These are phyloP conservation scores for Rubus idaeus DNA, from an alignment of 306 rosid species.

Conservation along the genomic window DNA sequence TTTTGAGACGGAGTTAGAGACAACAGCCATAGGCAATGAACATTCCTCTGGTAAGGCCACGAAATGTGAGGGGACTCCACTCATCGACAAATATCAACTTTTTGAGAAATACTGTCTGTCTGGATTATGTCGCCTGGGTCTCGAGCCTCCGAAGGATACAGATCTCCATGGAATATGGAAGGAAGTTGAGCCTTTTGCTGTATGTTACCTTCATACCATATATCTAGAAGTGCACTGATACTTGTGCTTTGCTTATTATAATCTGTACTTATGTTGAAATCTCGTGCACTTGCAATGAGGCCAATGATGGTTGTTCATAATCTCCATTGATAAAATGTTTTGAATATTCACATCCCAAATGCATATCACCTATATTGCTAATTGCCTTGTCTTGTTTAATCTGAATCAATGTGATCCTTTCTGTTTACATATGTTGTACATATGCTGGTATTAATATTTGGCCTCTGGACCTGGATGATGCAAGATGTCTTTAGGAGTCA, in stretches of 20 bases:
- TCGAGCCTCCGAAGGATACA: slow-evolving; percentile 41
- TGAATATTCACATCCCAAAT: background rate
- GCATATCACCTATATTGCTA: background rate
- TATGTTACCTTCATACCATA: slow-evolving; percentile 31
- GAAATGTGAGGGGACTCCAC: slow-evolving; percentile 33
- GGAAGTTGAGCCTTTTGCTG: slow-evolving; percentile 64
- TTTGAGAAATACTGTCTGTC: slow-evolving; percentile 63
- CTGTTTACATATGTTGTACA: background rate
- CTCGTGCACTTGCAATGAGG: background rate
- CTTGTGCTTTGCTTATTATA: background rate
- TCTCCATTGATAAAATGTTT: background rate
- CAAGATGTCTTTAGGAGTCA: too few species aligned
- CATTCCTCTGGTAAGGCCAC: slow-evolving; percentile 32
- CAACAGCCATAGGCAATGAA: slow-evolving; percentile 25
- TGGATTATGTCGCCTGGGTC: slow-evolving; percentile 71
- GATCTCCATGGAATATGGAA: slow-evolving; percentile 61
- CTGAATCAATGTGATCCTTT: background rate
- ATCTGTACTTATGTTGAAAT: background rate
- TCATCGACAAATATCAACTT: slow-evolving; percentile 36
- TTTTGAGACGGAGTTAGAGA: slow-evolving; percentile 27
- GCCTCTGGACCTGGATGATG: too few species aligned
- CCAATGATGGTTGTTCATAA: background rate
- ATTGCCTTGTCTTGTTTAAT: background rate
- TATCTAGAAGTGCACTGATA: background rate
- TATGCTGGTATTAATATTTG: too few species aligned